phyloP scores from a whole-genome alignment of 2,329 filamentous ascomycete species.

The Colletotrichum truncatum region DNA sequence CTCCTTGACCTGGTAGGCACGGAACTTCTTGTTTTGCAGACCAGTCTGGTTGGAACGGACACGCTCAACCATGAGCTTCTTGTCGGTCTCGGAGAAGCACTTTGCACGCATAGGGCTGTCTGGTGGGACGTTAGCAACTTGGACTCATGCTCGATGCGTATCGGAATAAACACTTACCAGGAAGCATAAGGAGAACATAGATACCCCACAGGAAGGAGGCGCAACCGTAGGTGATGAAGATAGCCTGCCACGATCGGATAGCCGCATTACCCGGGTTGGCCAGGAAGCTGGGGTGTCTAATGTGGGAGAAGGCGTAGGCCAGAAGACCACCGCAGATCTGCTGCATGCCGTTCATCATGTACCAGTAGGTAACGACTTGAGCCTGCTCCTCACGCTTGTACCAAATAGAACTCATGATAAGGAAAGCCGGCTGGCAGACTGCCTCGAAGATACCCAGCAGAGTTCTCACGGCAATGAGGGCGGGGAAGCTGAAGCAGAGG shows the following conservation, averaged over 20 bases:
- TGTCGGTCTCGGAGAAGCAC: constrained; percentile 41
- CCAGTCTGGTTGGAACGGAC: constrained; percentile 47
- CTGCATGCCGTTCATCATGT: constrained; percentile 46
- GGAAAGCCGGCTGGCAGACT: constrained; percentile 53
- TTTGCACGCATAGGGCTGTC: constrained; percentile 40
- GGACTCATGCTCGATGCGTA: constrained; percentile 57
- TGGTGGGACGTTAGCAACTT: constrained; percentile 40
- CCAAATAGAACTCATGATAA: constrained; percentile 45
- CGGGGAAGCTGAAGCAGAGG: constrained; percentile 41
- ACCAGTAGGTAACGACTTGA: constrained; percentile 32
- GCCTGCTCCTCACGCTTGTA: constrained; percentile 48
- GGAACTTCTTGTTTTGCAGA: constrained; percentile 15
- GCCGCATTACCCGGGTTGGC: constrained; percentile 32
- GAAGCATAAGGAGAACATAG: constrained; percentile 51
- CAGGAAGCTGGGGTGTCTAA: constrained; percentile 20
- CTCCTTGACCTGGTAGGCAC: constrained; percentile 20
- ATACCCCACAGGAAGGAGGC: constrained; percentile 44
- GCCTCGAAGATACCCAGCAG: constrained; percentile 55
- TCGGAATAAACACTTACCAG: constrained; percentile 44
- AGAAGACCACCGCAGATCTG: constrained; percentile 49
- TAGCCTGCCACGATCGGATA: constrained; percentile 49
- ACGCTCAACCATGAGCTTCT: constrained; percentile 46
- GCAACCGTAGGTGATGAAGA: constrained; percentile 52
- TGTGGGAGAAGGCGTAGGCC: constrained; percentile 47
- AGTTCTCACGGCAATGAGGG: constrained; percentile 50